Evolutionary conservation across 257 asterid genomes (phyloP), one percentile per base, ranked within the genome.

Genomic region (Scutellaria baicalensis): DNA sequence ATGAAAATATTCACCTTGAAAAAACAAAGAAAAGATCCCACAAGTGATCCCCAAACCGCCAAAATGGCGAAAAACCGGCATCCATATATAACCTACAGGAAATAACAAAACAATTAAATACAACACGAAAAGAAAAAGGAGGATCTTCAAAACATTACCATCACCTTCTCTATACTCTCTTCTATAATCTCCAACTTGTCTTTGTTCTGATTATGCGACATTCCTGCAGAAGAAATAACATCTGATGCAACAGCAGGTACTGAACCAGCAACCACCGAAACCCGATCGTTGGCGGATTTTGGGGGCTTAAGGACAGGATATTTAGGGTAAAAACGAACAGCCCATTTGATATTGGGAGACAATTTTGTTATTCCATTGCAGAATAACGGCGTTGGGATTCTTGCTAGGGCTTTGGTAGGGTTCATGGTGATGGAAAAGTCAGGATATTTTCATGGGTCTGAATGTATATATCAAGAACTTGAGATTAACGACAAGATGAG

Each of bases 21-120:
- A 69, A 90, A 93, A 71, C 98, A 93, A 20, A 93, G 93, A 62
- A 93, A 83, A 63, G 98, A 93, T 7, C 97, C 97, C 56, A 88
- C 20, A 48, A 93, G 74, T 14, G 95, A 93, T 20, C 98, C 98
- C 89, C 85, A 84, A 14, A 90, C 98, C n/a, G 97, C 97, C 77
- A 93, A 87, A 79, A 90, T 90, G 14, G 96, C 88, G 52, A 93
- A 86, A 82, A 93, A 90, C 12, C 96, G 83, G 73, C 98, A 90
- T 11, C 93, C 82, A 42, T 88, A 93, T 51, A 93, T 84, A 63
- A 84, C 86, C 96, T 92, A 61, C 90, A 81, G 50, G 33, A 35
- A 44, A 16, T 59, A 56, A 23, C 10, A 71, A 55, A 60, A 57
- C 12, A 49, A 55, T 12, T 23, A 6, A 51, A 14, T 39, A 18